phyloP scores from a whole-genome alignment of 179 eudicot species.

The Carnegiea gigantea region DNA sequence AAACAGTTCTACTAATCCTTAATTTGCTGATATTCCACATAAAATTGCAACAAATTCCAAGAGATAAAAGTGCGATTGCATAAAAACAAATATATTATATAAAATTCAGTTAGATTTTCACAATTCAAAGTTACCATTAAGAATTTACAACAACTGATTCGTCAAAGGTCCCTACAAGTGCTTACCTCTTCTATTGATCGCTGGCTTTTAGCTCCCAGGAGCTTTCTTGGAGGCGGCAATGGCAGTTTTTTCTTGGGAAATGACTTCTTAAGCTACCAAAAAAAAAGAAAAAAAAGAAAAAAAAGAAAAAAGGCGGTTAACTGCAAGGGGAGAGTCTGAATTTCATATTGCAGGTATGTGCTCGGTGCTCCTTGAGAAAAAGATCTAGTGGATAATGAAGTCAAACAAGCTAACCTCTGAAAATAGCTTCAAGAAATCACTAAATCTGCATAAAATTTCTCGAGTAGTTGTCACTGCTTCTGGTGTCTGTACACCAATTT shows the following conservation, averaged over 20 bases:
- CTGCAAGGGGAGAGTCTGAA: background rate
- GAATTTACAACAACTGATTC: background rate
- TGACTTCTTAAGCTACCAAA: slow-evolving; percentile 52
- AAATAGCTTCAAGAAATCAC: slow-evolving; percentile 77
- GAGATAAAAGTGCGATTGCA: background rate
- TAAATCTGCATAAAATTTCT: slow-evolving; percentile 70
- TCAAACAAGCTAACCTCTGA: slow-evolving; percentile 55
- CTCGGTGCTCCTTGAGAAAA: background rate
- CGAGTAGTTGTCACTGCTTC: slow-evolving; percentile 73
- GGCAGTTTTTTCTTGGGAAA: slow-evolving; percentile 74
- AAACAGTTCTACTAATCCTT: slow-evolving; percentile 14
- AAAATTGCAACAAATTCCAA: slow-evolving; percentile 3
- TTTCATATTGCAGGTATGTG: background rate
- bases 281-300: slow-evolving; percentile 26
- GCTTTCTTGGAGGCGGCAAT: slow-evolving; percentile 76
- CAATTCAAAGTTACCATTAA: background rate
- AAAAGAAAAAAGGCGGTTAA: slow-evolving; percentile 19
- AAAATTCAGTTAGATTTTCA: background rate
- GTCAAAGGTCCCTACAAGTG: background rate
- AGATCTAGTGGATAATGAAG: background rate
- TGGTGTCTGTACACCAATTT: slow-evolving; percentile 89
- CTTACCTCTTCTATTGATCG: slow-evolving; percentile 74
- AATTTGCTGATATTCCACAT: background rate
- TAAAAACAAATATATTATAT: background rate
- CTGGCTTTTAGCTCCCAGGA: slow-evolving; percentile 63